phyloP scores from a whole-genome alignment of 768 basidiomycete species.

The Lactifluus piperatus region DNA sequence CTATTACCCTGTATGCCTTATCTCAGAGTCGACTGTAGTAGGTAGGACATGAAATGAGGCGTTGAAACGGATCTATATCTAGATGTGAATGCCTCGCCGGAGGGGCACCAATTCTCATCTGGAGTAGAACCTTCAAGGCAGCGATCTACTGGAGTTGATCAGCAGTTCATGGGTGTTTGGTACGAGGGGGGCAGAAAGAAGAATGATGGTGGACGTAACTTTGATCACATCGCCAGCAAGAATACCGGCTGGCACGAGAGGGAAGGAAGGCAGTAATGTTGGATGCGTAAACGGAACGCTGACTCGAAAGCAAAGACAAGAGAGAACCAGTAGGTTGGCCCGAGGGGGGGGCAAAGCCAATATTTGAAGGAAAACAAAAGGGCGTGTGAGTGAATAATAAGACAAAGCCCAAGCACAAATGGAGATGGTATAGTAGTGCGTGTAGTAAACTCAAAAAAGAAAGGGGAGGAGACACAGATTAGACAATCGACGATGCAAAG shows the following conservation, averaged over 20 bases:
- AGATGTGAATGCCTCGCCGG: not conserved
- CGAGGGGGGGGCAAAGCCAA: too few species aligned
- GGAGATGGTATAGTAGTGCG: too few species aligned
- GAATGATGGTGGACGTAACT: slow-evolving; percentile 9
- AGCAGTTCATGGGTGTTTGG: slow-evolving; percentile 1
- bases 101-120: not conserved
- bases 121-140: slow-evolving; percentile 1
- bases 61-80: too few species aligned
- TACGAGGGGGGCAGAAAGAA: not conserved
- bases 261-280: slow-evolving; percentile 1
- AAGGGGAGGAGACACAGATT: not conserved
- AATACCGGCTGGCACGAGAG: slow-evolving; percentile 1
- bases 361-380: slow-evolving; percentile 2
- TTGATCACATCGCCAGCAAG: slow-evolving; percentile 13
- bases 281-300: slow-evolving; percentile 1
- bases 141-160: slow-evolving; percentile 15
- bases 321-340: slow-evolving; percentile 1
- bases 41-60: too few species aligned
- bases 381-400: slow-evolving; percentile 10
- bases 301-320: slow-evolving; percentile 8
- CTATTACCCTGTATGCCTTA: too few species aligned
- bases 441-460: not conserved
- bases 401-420: not conserved
- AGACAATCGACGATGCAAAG: not conserved
- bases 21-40: too few species aligned